A percentile compares a stretch with the other conserved stretches of the same genome.
phyloP scores from a whole-genome alignment of 176 grass and related monocot species.

The Zoysia pacifica region DNA sequence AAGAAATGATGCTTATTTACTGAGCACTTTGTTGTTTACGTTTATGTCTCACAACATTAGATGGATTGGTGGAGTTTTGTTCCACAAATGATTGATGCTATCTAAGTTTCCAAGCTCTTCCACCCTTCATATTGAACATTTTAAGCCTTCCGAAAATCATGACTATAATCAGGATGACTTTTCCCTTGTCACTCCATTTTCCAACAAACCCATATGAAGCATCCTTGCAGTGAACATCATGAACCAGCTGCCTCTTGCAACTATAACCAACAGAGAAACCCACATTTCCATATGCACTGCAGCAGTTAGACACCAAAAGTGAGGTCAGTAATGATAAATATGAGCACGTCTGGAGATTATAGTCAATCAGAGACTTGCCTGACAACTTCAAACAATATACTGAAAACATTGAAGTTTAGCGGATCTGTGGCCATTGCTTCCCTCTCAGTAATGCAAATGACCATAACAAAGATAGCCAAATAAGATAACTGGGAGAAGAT shows the following conservation, averaged over 20 bases:
- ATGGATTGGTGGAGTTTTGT: not conserved
- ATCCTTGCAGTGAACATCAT: slow-evolving; percentile 61
- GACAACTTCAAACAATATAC: slow-evolving; percentile 73
- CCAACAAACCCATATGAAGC: slow-evolving; percentile 65
- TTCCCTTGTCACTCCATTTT: slow-evolving; percentile 73
- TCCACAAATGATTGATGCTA: slow-evolving; percentile 34
- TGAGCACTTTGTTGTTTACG: not conserved
- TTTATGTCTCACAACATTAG: not conserved
- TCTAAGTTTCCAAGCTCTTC: slow-evolving; percentile 68
- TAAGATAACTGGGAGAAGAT: slow-evolving; percentile 69
- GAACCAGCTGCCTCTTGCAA: slow-evolving; percentile 52
- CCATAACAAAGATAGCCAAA: slow-evolving; percentile 55
- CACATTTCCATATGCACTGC: slow-evolving; percentile 75
- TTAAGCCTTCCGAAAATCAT: slow-evolving; percentile 93
- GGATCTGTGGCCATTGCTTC: slow-evolving; percentile 46
- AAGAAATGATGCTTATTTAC: not conserved
- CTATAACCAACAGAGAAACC: slow-evolving; percentile 76
- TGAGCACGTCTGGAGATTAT: not conserved
- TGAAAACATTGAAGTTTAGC: slow-evolving; percentile 85
- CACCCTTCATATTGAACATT: slow-evolving; percentile 58
- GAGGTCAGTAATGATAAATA: slow-evolving; percentile 15
- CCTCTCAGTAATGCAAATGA: slow-evolving; percentile 69
- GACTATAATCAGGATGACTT: slow-evolving; percentile 62
- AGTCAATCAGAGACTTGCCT: slow-evolving; percentile 45
- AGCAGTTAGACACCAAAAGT: slow-evolving; percentile 23